Conservation (phyloP, 106 monocot species). For the Gastrodia elata region DNA sequence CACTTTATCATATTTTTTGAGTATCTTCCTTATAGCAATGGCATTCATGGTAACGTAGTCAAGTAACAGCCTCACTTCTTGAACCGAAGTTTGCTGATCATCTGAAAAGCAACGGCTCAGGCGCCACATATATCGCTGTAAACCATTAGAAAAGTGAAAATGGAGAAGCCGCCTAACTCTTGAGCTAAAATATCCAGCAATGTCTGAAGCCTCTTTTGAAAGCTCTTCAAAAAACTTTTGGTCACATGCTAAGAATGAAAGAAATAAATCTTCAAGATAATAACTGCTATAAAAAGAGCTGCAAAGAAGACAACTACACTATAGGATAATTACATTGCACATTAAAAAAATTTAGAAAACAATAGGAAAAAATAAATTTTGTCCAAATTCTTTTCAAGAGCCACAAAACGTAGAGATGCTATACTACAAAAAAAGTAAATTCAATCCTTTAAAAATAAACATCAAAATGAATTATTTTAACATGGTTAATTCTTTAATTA, state of each 20-base stretch:
- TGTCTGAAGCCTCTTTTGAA: constrained; percentile 64
- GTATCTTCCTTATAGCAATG: constrained; percentile 65
- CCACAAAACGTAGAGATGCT: not conserved
- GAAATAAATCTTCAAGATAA: not conserved
- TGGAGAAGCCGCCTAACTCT: constrained; percentile 43
- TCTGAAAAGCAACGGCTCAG: constrained; percentile 46
- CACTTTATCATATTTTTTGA: constrained; percentile 90
- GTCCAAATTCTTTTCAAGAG: not conserved
- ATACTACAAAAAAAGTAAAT: not conserved
- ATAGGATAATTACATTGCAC: not conserved
- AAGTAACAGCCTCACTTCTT: constrained; percentile 61
- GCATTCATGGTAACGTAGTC: constrained; percentile 75
- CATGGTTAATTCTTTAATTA: too few species aligned
- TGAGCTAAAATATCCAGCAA: constrained; percentile 61
- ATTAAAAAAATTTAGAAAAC: not conserved
- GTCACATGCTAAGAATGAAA: constrained; percentile 45
- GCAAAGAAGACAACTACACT: not conserved
- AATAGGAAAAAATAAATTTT: not conserved
- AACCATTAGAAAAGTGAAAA: constrained; percentile 34
- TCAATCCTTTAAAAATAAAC: not conserved
- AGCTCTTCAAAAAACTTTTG: constrained; percentile 61
- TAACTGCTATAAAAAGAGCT: constrained; percentile 1
- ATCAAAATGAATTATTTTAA: not conserved
- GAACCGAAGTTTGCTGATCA: constrained; percentile 39
- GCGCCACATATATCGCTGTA: constrained; percentile 37